Base-by-base conservation (phyloP, 2,329 filamentous ascomycete species). In the Hypoxylon sp. region DNA sequence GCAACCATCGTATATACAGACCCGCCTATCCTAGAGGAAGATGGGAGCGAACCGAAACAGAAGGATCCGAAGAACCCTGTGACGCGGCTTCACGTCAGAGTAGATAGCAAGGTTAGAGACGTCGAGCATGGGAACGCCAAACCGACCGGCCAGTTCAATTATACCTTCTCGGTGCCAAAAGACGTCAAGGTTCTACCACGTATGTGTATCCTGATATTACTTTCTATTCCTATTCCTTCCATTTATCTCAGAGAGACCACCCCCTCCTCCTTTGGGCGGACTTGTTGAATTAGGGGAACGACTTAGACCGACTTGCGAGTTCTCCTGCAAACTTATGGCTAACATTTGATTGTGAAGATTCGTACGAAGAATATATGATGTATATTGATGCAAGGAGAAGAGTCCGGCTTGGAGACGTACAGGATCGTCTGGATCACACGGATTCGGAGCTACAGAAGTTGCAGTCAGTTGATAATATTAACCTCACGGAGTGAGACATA, bases 111-210 rank as follows among this genome's bases (percentile, higher is more conserved):
- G 75, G 91, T 93, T 13, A 82, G 90, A 19, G 88, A 93, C 74
- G 89, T 93, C 30, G 90, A 92, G 79, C 80, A 82, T 60, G 79
- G 79, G 36, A 84, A 85, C 52, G 87, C 88, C 23, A 90, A 88
- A 74, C 86, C 89, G 2, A 93, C 91, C 0, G 91, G 91, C 3
- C 89, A 91, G 73, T 93, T 93, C 81, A 91, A 92, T 73, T 93
- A 93, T 75, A 93, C 91, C 0, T 81, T 81, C 58, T 72, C 76
- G 1, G 79, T 81, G 49, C 79, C 80, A 14, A 76, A 74, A 60
- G 76, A 80, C 62, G 74, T 81, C 51, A 76, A 75, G 19, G 80
- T 81, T 17, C 66, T 81, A 60, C 80, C 80, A 21, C 75, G 67
- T 70, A 70, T n/a, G 77, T 62, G 38, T 61, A 32, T 65, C 59